These are phyloP conservation scores for Beta vulgaris DNA, from an alignment of 148 eudicot species.

Conservation along the genomic window DNA sequence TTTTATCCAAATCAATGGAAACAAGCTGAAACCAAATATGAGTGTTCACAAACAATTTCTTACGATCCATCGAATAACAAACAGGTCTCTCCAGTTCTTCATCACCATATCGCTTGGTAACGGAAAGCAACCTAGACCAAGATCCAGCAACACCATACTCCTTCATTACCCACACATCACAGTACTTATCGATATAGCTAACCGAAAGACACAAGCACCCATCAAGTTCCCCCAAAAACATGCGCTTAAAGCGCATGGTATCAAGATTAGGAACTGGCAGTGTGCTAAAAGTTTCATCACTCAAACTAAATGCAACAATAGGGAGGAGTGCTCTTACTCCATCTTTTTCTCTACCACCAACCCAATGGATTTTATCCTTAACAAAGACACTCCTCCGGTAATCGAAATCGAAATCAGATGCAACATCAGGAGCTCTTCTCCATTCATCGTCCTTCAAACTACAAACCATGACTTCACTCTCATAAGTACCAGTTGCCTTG, in stretches of 20 bases:
- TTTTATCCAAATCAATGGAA: slow-evolving; percentile 12
- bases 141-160: slow-evolving; percentile 22
- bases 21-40: neutral
- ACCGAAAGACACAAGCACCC: slow-evolving; percentile 19
- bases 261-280: neutral
- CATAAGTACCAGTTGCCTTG: neutral
- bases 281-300: neutral
- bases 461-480: slow-evolving; percentile 19
- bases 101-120: neutral
- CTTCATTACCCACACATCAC: slow-evolving; percentile 13
- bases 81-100: neutral
- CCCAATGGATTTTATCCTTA: slow-evolving; percentile 21
- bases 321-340: neutral
- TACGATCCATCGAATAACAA: neutral
- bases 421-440: neutral
- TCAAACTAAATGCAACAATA: slow-evolving; percentile 5
- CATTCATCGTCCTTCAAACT: slow-evolving; percentile 1
- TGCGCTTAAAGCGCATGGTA: no score
- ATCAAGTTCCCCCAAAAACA: slow-evolving; percentile 11
- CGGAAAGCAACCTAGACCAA: slow-evolving; percentile 8
- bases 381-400: neutral
- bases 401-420: neutral
- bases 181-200: neutral
- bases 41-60: slow-evolving; percentile 2
- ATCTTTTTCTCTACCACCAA: neutral